phyloP scores from a whole-genome alignment of 352 stramenopile genomes.

The Blastocystis sp. region DNA sequence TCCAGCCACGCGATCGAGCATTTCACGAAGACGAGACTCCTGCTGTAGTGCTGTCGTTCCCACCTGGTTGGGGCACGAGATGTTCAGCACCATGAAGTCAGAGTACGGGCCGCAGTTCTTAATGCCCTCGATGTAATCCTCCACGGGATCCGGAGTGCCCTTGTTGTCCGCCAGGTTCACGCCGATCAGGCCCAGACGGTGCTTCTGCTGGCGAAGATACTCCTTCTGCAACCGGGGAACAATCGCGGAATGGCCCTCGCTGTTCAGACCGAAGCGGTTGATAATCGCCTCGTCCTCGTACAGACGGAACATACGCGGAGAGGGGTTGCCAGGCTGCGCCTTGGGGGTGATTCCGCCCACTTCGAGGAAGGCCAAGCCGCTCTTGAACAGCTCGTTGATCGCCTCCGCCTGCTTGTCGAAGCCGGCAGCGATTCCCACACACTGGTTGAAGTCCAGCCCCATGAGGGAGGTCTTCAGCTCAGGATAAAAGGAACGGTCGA shows the following conservation, averaged over 20 bases:
- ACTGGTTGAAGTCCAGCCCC: slow-evolving; percentile 78
- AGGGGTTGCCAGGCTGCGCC: slow-evolving; percentile 79
- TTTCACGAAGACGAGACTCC: slow-evolving; percentile 71
- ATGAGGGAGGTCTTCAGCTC: slow-evolving; percentile 33
- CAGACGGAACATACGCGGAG: slow-evolving; percentile 82
- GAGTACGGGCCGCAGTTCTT: slow-evolving; percentile 84
- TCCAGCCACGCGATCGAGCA: slow-evolving; percentile 22
- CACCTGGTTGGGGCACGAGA: slow-evolving; percentile 87
- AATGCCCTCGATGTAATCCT: slow-evolving; percentile 77
- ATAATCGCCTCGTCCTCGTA: slow-evolving; percentile 80
- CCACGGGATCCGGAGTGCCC: slow-evolving; percentile 34
- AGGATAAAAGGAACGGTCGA: slow-evolving; percentile 36
- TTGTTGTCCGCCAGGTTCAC: slow-evolving; percentile 86
- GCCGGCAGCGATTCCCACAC: slow-evolving; percentile 80
- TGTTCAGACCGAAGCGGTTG: slow-evolving; percentile 85
- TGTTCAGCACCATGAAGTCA: slow-evolving; percentile 96
- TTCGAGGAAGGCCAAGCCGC: slow-evolving; percentile 79
- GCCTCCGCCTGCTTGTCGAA: slow-evolving; percentile 81
- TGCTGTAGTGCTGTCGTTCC: slow-evolving; percentile 75
- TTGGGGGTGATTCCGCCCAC: slow-evolving; percentile 81
- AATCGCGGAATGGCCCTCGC: slow-evolving; percentile 77
- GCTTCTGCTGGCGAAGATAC: slow-evolving; percentile 67
- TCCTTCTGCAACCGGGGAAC: slow-evolving; percentile 74
- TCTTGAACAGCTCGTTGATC: slow-evolving; percentile 76
- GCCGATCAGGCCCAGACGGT: slow-evolving; percentile 79